Percentiles rank a stretch among this genome's conserved stretches.
phyloP scores from a whole-genome alignment of 2,329 filamentous ascomycete genomes.

The Bertia moriformis region DNA sequence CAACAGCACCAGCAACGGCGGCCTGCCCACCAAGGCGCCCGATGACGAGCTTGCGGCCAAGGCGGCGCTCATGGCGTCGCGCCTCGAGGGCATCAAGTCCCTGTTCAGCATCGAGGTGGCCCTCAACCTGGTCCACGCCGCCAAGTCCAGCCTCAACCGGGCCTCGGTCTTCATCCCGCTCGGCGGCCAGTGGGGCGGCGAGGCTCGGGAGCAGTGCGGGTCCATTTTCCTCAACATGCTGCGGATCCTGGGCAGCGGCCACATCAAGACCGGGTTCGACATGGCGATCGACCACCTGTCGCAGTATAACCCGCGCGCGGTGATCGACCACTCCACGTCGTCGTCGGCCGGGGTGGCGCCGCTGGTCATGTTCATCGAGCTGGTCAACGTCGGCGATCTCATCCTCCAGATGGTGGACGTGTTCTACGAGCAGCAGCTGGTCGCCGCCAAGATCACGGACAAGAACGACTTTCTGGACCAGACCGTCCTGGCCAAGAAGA shows the following conservation, averaged over 20 bases:
- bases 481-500: constrained; percentile 87
- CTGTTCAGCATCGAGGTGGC: constrained; percentile 95
- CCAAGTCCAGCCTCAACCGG: constrained; percentile 75
- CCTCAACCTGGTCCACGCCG: constrained; percentile 72
- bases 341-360: constrained; percentile 86
- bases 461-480: constrained; percentile 89
- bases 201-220: constrained; percentile 77
- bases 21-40: constrained; percentile 52
- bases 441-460: constrained; percentile 68
- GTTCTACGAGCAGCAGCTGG: constrained; percentile 91
- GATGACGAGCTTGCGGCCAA: constrained; percentile 89
- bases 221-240: constrained; percentile 76
- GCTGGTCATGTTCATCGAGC: constrained; percentile 85
- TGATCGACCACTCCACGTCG: constrained; percentile 46
- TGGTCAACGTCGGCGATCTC: constrained; percentile 93
- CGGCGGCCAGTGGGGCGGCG: constrained; percentile 65
- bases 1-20: constrained; percentile 14
- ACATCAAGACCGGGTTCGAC: constrained; percentile 86
- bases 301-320: constrained; percentile 77
- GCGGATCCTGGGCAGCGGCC: constrained; percentile 68
- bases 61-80: constrained; percentile 90
- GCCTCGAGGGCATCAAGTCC: constrained; percentile 84
- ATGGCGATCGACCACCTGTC: constrained; percentile 84
- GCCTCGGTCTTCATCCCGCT: constrained; percentile 70
- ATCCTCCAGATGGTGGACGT: constrained; percentile 99